Base-by-base conservation (phyloP, 2,329 filamentous ascomycete species). In the Colletotrichum abscissum region DNA sequence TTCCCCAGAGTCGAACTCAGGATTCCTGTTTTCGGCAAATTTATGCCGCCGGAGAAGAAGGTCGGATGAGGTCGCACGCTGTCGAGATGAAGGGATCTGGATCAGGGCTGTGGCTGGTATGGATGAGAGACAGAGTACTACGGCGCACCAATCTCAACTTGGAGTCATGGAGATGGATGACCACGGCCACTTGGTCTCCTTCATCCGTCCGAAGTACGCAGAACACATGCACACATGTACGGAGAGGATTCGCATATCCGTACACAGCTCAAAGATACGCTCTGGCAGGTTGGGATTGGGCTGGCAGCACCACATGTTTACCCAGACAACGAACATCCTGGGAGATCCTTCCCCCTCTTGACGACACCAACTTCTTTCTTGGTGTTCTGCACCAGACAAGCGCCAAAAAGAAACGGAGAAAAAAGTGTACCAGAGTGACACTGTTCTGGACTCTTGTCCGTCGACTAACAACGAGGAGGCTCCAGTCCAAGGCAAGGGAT, bases 81-180 rank as follows among this genome's bases (percentile, higher is more conserved):
- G 28, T 42, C n/a, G 60, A 66, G 60, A 62, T 71, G 71, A 60
- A 73, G 55, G 69, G 59, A 54, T 64, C 42, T 72, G 54, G 46
- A 57, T 57, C 67, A 59, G 65, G 56, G 55, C 54, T 56, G 22
- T 70, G 56, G 55, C 67, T 70, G 67, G 67, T 65, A 62, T 70
- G 67, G 67, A 66, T n/a, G 28, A 70, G 67, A 73, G 60, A 70
- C 70, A 65, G 24, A n/a, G 56, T 66, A 67, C 56, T 55, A 66
- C 55, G 35, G 57, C 49, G 63, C 49, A 72, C 63, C 69, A 62
- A 70, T 49, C 12, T 19, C 33, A 33, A 57, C 52, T 16, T 30
- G 52, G 7, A 28, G 56, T 46, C 60, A 38, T 42, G 16, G 38
- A 19, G 38, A 42, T 42, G 38, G 8, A 19, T 19, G 38, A 42